Percentiles rank a stretch among this genome's conserved stretches.
These are phyloP conservation scores for Linum tenue DNA, from an alignment of 345 rosid species.

Conservation along the genomic window DNA sequence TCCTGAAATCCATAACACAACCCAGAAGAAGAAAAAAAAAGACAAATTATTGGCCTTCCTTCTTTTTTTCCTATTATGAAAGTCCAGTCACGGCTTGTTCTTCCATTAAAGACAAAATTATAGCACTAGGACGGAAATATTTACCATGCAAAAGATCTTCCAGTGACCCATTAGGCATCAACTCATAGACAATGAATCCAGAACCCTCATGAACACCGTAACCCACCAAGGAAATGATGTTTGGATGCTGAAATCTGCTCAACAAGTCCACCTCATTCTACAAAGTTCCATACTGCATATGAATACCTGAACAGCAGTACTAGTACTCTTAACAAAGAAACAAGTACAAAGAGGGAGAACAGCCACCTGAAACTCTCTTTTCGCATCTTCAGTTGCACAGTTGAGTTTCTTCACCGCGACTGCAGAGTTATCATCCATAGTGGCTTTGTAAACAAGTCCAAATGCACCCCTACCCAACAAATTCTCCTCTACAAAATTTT, in stretches of 20 bases:
- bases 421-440: conserved; percentile 40
- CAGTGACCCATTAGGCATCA: conserved; percentile 83
- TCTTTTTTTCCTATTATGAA: background rate
- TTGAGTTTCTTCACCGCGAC: conserved; percentile 86
- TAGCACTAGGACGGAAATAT: background rate
- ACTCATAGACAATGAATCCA: conserved; percentile 70
- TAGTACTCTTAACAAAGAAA: background rate
- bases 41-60: background rate
- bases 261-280: conserved; percentile 84
- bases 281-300: conserved; percentile 15
- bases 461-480: conserved; percentile 86
- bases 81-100: background rate
- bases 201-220: conserved; percentile 47
- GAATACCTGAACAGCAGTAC: background rate
- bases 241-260: conserved; percentile 68
- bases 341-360: background rate
- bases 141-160: conserved; percentile 90
- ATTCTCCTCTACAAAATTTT: conserved; percentile 56
- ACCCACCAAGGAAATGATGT: conserved; percentile 68
- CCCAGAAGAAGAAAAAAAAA: background rate
- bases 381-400: conserved; percentile 56
- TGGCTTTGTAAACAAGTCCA: conserved; percentile 73
- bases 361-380: conserved; percentile 63
- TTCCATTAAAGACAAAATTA: background rate
- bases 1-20: conserved; percentile 32